Percentiles rank a stretch among this genome's conserved stretches.
Conservation (phyloP, 148 eudicot species). For the Mesembryanthemum crystallinum region DNA sequence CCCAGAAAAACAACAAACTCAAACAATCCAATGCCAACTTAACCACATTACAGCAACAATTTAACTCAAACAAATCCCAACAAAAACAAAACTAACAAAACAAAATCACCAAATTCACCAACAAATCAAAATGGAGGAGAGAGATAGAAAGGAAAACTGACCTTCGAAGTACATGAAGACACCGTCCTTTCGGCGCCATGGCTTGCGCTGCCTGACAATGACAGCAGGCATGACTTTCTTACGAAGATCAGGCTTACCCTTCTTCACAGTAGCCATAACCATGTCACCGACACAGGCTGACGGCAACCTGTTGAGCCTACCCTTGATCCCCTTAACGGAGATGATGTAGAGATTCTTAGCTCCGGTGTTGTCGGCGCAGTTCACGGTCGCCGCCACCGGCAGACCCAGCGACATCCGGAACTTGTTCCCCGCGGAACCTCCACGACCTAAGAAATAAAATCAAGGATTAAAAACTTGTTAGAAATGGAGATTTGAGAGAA, state of each 20-base stretch:
- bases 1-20: no score
- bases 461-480: no score
- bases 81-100: not conserved
- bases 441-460: no score
- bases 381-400: conserved; percentile 18
- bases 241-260: conserved; percentile 26
- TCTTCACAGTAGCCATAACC: conserved; percentile 25
- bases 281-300: conserved; percentile 23
- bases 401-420: conserved; percentile 26
- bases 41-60: no score
- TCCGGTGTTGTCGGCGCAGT: conserved; percentile 21
- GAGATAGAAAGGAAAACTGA: not conserved
- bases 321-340: conserved; percentile 23
- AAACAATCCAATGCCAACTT: no score
- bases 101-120: not conserved
- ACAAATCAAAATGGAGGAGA: not conserved
- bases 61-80: no score
- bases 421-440: conserved; percentile 22
- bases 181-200: conserved; percentile 27
- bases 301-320: conserved; percentile 21
- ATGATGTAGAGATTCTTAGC: conserved; percentile 25
- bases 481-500: no score
- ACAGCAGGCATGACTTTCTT: conserved; percentile 26
- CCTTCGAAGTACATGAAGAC: conserved; percentile 26
- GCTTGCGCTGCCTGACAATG: conserved; percentile 20